Evolutionary conservation across 371 early-diverging fungal species (phyloP).

Genomic region (Syncephalastrum monosporum): DNA sequence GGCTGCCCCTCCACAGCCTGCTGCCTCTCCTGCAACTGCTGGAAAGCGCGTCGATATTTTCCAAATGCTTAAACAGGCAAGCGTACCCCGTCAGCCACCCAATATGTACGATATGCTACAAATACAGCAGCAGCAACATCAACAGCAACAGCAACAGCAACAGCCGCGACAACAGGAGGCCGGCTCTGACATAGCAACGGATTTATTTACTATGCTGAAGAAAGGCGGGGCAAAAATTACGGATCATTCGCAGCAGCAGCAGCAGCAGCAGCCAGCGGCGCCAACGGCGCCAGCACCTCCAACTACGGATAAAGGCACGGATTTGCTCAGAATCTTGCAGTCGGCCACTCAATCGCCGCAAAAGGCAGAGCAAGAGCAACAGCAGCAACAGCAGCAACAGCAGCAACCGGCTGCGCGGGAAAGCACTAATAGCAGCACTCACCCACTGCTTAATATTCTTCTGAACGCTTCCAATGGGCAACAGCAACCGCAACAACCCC

Average conservation of each 20-base stretch:
- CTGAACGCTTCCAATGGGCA: no score
- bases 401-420: constrained; percentile 6
- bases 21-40: constrained; percentile 6
- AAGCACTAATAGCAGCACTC: no score
- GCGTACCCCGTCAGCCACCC: constrained; percentile 13
- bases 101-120: constrained; percentile 12
- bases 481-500: no score
- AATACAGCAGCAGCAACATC: constrained; percentile 23
- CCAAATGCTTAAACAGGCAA: constrained; percentile 28
- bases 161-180: constrained; percentile 17
- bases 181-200: neutral
- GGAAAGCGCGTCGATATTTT: constrained; percentile 25
- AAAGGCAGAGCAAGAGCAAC: constrained; percentile 4
- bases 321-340: constrained; percentile 12
- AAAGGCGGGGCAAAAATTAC: no score
- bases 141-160: constrained; percentile 23
- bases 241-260: neutral
- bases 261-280: constrained; percentile 20
- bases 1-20: constrained; percentile 1
- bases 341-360: constrained; percentile 3
- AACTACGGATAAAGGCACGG: constrained; percentile 3
- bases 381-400: constrained; percentile 8
- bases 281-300: constrained; percentile 6
- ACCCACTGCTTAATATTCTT: no score
- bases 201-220: no score